phyloP scores from a whole-genome alignment of 352 stramenopile species.

The Globisporangium paddicum region DNA sequence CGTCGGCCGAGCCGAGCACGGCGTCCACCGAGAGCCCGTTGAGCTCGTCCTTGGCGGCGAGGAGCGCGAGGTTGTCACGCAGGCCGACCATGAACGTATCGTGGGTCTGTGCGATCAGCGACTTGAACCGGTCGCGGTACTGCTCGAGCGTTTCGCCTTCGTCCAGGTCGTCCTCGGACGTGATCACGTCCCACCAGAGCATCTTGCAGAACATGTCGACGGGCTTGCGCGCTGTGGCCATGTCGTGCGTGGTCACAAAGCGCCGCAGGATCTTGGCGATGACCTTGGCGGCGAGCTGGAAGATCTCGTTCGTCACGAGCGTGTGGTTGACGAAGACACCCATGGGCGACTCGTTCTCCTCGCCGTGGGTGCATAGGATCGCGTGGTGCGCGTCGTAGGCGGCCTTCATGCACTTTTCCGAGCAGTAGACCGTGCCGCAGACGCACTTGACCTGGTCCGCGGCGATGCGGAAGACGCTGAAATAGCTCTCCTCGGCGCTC shows the following conservation, averaged over 20 bases:
- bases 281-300: constrained; percentile 88
- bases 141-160: constrained; percentile 62
- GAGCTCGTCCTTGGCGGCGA: constrained; percentile 46
- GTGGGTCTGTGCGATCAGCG: constrained; percentile 53
- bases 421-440: constrained; percentile 88
- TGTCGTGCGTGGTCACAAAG: constrained; percentile 52
- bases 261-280: constrained; percentile 65
- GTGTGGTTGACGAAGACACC: constrained; percentile 78
- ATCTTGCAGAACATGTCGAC: constrained; percentile 90
- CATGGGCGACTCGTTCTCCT: constrained; percentile 60
- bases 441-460: constrained; percentile 49
- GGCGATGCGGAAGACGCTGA: constrained; percentile 55
- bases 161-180: constrained; percentile 54
- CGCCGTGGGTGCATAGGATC: constrained; percentile 59
- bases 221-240: constrained; percentile 42
- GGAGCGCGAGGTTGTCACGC: constrained; percentile 39
- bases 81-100: constrained; percentile 48
- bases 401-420: constrained; percentile 52
- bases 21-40: constrained; percentile 50
- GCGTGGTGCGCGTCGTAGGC: constrained; percentile 75
- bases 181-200: constrained; percentile 89
- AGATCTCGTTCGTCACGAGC: constrained; percentile 91
- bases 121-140: constrained; percentile 62
- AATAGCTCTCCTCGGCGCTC: constrained; percentile 63
- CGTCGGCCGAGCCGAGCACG: constrained; percentile 41